Evolutionary conservation across 2,329 filamentous ascomycete genomes (phyloP).

Genomic region (Thielaviopsis populi): DNA sequence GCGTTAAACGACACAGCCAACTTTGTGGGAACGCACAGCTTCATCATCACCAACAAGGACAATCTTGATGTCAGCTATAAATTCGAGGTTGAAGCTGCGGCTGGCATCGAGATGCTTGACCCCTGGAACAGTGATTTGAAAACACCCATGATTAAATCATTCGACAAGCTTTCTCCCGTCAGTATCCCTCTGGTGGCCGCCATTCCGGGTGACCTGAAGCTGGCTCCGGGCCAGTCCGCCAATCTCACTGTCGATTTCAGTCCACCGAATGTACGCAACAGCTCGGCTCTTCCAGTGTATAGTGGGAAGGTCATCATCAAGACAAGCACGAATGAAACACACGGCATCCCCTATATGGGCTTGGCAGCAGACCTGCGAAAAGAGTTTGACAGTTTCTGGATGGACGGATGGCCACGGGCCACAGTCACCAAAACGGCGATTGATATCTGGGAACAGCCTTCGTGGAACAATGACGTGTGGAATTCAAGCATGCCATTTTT

Average conservation of each 20-base stretch:
- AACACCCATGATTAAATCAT: conserved; percentile 11
- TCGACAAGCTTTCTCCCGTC: conserved; percentile 9
- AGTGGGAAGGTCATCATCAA: conserved; percentile 30
- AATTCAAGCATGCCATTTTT: conserved; percentile 10
- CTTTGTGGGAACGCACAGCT: conserved; percentile 25
- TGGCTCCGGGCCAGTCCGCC: not conserved
- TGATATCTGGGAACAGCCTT: not conserved
- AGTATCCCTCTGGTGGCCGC: conserved; percentile 1
- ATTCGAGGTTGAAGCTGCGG: conserved; percentile 26
- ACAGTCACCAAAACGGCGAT: conserved; percentile 1
- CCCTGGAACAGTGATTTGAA: conserved; percentile 2
- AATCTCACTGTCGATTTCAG: conserved; percentile 21
- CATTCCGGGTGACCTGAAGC: not conserved
- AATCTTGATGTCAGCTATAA: conserved; percentile 28
- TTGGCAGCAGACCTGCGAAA: conserved; percentile 6
- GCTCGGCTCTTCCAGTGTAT: conserved; percentile 28
- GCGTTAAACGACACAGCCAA: conserved; percentile 34
- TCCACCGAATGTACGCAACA: conserved; percentile 20
- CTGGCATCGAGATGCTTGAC: conserved; percentile 11
- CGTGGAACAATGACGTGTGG: conserved; percentile 11
- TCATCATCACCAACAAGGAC: conserved; percentile 32
- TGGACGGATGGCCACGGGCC: conserved; percentile 6
- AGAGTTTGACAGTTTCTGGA: conserved; percentile 12
- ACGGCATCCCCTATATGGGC: conserved; percentile 28
- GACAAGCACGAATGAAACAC: conserved; percentile 27